Conservation (phyloP, 2,329 filamentous ascomycete species). For the Thielaviopsis cerberus region DNA sequence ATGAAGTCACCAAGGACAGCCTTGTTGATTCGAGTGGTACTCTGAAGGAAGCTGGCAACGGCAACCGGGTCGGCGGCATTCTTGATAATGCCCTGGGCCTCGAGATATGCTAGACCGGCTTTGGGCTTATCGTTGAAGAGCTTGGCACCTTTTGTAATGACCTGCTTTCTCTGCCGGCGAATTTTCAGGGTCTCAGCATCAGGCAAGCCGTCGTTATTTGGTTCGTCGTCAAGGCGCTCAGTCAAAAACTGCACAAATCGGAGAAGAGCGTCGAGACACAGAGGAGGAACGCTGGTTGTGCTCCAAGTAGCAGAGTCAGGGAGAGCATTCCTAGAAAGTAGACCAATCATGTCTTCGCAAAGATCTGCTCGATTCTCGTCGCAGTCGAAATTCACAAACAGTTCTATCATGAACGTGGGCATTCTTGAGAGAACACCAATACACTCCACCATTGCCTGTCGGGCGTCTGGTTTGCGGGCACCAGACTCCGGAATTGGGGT, state of each 20-base stretch:
- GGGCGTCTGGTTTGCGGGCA: slow-evolving; percentile 76
- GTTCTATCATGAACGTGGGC: slow-evolving; percentile 81
- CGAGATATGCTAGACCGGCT: slow-evolving; percentile 67
- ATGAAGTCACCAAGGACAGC: slow-evolving; percentile 80
- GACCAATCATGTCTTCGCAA: slow-evolving; percentile 85
- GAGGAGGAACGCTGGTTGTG: slow-evolving; percentile 87
- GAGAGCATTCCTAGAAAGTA: slow-evolving; percentile 82
- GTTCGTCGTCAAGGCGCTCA: slow-evolving; percentile 59
- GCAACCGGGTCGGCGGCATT: slow-evolving; percentile 54
- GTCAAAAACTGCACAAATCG: slow-evolving; percentile 84
- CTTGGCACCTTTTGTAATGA: slow-evolving; percentile 69
- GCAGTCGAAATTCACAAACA: slow-evolving; percentile 97
- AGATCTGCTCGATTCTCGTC: slow-evolving; percentile 79
- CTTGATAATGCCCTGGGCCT: slow-evolving; percentile 68
- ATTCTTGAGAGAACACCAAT: slow-evolving; percentile 82
- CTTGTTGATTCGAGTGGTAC: slow-evolving; percentile 77
- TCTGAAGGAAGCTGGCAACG: slow-evolving; percentile 72
- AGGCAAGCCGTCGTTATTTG: slow-evolving; percentile 38
- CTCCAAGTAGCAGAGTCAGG: slow-evolving; percentile 98
- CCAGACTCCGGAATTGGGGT: slow-evolving; percentile 89
- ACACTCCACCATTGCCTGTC: slow-evolving; percentile 96
- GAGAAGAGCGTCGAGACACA: slow-evolving; percentile 81
- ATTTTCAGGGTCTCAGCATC: slow-evolving; percentile 45
- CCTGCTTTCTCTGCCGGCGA: slow-evolving; percentile 62
- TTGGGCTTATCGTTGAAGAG: slow-evolving; percentile 96